Conservation (phyloP, 2,329 filamentous ascomycete genomes). For the Cladophialophora yegresii region DNA sequence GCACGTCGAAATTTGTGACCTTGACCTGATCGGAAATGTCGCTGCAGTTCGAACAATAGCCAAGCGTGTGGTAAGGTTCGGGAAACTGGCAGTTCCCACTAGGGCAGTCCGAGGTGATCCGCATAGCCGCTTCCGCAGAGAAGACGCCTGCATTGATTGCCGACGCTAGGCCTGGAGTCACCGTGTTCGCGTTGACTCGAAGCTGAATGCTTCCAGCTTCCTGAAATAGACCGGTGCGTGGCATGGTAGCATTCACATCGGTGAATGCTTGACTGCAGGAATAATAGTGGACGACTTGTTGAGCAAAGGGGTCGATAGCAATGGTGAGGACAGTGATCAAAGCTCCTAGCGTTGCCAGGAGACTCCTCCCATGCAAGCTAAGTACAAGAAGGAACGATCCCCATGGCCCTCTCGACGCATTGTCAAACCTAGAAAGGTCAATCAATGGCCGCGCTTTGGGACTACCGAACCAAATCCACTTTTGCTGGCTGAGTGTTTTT, state of each 20-base stretch:
- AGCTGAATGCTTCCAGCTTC: conserved; percentile 23
- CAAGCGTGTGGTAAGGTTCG: conserved; percentile 7
- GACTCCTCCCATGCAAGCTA: background rate
- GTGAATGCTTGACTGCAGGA: background rate
- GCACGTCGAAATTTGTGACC: conserved; percentile 3
- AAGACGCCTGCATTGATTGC: background rate
- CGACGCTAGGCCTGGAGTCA: background rate
- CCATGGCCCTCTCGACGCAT: conserved; percentile 38
- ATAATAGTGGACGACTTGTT: conserved; percentile 34
- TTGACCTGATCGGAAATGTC: conserved; percentile 7
- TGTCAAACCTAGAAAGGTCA: conserved; percentile 37
- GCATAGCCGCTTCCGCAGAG: conserved; percentile 3
- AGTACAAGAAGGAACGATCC: conserved; percentile 33
- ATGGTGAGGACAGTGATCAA: conserved; percentile 36
- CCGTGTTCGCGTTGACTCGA: background rate
- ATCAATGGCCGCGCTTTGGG: conserved; percentile 23
- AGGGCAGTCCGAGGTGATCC: conserved; percentile 1
- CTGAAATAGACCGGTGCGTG: background rate
- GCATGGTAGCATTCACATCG: background rate
- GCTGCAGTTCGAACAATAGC: conserved; percentile 7
- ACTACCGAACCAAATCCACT: conserved; percentile 36
- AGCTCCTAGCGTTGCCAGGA: conserved; percentile 31
- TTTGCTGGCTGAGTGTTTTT: conserved; percentile 39
- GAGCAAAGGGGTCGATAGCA: conserved; percentile 39
- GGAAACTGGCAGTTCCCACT: conserved; percentile 15